phyloP scores from a whole-genome alignment of 768 basidiomycete genomes.

The Collybia mongolica region DNA sequence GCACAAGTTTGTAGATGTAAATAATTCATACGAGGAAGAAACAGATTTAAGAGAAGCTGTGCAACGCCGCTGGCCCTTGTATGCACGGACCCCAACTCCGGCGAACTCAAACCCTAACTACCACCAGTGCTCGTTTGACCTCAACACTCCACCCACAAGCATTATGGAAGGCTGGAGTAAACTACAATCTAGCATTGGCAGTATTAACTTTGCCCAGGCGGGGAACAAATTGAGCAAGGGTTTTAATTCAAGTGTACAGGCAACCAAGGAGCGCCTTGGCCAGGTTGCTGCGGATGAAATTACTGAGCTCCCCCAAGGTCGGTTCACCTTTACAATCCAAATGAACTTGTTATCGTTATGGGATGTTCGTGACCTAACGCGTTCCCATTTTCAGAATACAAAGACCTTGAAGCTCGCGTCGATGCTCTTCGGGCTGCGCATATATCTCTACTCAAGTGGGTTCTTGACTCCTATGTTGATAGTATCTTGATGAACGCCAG shows the following conservation, averaged over 20 bases:
- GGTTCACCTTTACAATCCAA: slow-evolving; percentile 8
- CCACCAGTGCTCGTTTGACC: slow-evolving; percentile 7
- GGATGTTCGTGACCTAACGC: neutral
- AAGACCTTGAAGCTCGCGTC: slow-evolving; percentile 90
- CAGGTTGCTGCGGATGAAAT: slow-evolving; percentile 90
- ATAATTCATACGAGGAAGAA: no score
- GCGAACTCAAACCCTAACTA: slow-evolving; percentile 1
- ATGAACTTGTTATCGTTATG: neutral
- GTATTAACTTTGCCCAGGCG: slow-evolving; percentile 71
- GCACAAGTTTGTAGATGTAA: no score
- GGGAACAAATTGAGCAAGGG: slow-evolving; percentile 78
- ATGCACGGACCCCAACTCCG: neutral
- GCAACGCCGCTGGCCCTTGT: no score
- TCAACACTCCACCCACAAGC: slow-evolving; percentile 15
- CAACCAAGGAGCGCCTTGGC: slow-evolving; percentile 84
- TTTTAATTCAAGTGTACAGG: slow-evolving; percentile 80
- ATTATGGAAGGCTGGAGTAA: slow-evolving; percentile 69
- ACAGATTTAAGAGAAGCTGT: no score
- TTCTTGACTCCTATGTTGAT: neutral
- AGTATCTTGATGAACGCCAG: neutral
- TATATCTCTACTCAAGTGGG: slow-evolving; percentile 73
- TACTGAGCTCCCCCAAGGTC: slow-evolving; percentile 89
- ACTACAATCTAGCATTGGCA: slow-evolving; percentile 57
- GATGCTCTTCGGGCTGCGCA: slow-evolving; percentile 88
- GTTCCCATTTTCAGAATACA: slow-evolving; percentile 71